Evolutionary conservation across 2,329 filamentous ascomycete genomes (phyloP).

Genomic region (Sphaerulina musiva): DNA sequence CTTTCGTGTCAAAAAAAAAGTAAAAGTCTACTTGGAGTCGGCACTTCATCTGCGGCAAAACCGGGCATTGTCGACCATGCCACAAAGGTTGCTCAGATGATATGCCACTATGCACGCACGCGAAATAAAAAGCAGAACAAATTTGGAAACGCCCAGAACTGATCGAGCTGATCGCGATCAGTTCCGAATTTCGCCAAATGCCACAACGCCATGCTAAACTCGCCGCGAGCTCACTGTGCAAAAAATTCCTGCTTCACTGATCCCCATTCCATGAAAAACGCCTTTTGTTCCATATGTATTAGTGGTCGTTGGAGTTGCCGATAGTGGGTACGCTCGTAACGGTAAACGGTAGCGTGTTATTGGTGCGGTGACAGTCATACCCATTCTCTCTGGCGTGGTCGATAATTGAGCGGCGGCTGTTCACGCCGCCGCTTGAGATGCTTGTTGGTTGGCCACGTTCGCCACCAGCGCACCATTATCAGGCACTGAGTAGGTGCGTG

Average conservation of each 20-base stretch:
- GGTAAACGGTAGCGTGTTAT: neutral
- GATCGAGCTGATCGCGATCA: neutral
- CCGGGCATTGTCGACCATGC: neutral
- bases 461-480: slow-evolving; percentile 18
- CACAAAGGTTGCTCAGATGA: neutral
- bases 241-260: neutral
- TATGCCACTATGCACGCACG: neutral
- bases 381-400: neutral
- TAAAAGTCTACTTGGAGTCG: no score
- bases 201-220: slow-evolving; percentile 14
- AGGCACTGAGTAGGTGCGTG: slow-evolving; percentile 14
- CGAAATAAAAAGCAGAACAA: neutral
- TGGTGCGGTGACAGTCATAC: neutral
- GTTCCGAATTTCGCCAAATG: neutral
- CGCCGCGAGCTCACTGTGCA: slow-evolving; percentile 6
- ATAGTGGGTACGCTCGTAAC: neutral
- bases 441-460: slow-evolving; percentile 3
- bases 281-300: slow-evolving; percentile 1
- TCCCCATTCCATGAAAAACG: slow-evolving; percentile 1
- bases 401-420: neutral
- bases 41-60: no score
- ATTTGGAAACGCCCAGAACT: neutral
- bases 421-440: slow-evolving; percentile 22
- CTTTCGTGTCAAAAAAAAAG: no score
- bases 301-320: neutral